Evolutionary conservation across 2,329 filamentous ascomycete genomes (phyloP).

Genomic region (Aspergillus sp.): DNA sequence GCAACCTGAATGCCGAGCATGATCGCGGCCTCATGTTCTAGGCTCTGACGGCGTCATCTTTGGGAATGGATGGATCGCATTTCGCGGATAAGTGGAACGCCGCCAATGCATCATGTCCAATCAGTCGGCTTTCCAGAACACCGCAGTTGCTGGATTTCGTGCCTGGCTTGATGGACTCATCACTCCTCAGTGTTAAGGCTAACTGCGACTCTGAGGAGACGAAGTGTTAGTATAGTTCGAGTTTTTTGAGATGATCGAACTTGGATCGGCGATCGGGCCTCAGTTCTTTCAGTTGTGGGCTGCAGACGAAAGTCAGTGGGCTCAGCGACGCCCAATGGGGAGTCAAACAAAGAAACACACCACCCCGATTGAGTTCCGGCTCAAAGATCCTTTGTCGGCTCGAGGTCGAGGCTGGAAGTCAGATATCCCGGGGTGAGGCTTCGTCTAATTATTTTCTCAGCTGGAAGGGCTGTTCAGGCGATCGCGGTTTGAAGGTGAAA

Average conservation of each 20-base stretch:
- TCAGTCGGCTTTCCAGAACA: conserved; percentile 3
- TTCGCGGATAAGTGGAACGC: conserved; percentile 2
- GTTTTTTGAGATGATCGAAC: not conserved
- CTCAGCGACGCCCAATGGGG: not conserved
- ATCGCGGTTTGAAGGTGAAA: conserved; percentile 7
- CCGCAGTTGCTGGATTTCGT: not conserved
- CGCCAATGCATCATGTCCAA: not conserved
- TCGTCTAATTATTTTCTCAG: not conserved
- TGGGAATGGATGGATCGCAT: not conserved
- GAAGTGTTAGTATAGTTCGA: no score
- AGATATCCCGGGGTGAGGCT: not conserved
- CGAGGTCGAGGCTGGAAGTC: not conserved
- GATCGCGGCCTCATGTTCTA: not conserved
- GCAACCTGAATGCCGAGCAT: no score
- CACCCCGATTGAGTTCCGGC: not conserved
- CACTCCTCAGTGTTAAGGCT: no score
- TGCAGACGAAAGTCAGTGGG: not conserved
- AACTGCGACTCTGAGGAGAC: no score
- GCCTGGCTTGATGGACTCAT: not conserved
- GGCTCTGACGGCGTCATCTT: not conserved
- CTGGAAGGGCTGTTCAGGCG: not conserved
- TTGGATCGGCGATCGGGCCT: not conserved
- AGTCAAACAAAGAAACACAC: conserved; percentile 6
- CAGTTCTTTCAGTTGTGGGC: not conserved
- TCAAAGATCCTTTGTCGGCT: not conserved